These are phyloP conservation scores for Papilionanthe hybrid DNA, from an alignment of 116 monocot genomes.

Conservation along the genomic window DNA sequence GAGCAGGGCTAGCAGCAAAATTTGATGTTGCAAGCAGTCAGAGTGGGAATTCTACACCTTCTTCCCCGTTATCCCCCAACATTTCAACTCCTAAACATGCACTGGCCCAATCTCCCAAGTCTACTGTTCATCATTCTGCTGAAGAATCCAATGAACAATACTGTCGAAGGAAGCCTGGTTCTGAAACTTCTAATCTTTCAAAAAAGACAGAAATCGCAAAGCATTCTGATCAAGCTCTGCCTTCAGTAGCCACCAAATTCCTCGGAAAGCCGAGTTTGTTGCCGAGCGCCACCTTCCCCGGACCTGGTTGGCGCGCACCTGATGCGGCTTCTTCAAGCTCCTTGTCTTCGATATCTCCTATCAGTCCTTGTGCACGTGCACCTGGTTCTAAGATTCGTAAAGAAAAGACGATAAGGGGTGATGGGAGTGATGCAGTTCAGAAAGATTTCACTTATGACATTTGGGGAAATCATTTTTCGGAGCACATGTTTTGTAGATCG, in stretches of 20 bases:
- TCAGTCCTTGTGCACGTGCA: slow-evolving; percentile 67
- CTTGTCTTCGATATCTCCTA: slow-evolving; percentile 41
- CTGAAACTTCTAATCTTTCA: slow-evolving; percentile 4
- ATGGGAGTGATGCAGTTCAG: slow-evolving; percentile 15
- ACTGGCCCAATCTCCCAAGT: slow-evolving; percentile 19
- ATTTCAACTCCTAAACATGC: slow-evolving; percentile 34
- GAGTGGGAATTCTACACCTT: slow-evolving; percentile 87
- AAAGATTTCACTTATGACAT: slow-evolving; percentile 76
- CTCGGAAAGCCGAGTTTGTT: slow-evolving; percentile 20
- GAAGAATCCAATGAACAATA: slow-evolving; percentile 15
- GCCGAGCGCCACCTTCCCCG: slow-evolving; percentile 38
- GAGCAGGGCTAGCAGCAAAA: slow-evolving; percentile 37
- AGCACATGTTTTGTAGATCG: slow-evolving; percentile 31
- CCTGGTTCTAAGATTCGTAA: slow-evolving; percentile 65
- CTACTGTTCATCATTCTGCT: slow-evolving; percentile 7
- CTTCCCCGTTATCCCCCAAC: slow-evolving; percentile 67
- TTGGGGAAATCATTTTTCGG: slow-evolving; percentile 79
- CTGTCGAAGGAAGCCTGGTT: slow-evolving; percentile 14
- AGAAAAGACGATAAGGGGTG: slow-evolving; percentile 28
- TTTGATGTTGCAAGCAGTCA: slow-evolving; percentile 78
- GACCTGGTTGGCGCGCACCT: slow-evolving; percentile 17
- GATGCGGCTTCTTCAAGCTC: slow-evolving; percentile 17
- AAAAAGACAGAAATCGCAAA: slow-evolving; percentile 14
- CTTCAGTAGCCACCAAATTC: slow-evolving; percentile 4
- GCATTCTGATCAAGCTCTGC: background rate